Evolutionary conservation across 176 grass and related monocot genomes (phyloP).

Genomic region (Aegilops umbellulata): DNA sequence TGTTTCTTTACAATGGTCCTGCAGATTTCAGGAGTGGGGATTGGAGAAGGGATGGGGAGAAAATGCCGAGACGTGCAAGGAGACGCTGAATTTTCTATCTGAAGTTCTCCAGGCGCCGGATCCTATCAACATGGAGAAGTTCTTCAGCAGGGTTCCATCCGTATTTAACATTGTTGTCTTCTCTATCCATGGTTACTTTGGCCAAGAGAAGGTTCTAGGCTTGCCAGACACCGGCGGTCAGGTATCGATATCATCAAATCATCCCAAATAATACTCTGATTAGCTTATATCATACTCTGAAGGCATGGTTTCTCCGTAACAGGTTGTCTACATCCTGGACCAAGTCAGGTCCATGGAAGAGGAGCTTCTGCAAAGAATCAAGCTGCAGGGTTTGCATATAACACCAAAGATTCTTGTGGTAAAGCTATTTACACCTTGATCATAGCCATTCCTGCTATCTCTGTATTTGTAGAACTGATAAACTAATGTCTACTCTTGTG

Average conservation of each 20-base stretch:
- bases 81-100: conserved; percentile 79
- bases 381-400: conserved; percentile 71
- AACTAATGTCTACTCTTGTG: not conserved
- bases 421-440: conserved; percentile 17
- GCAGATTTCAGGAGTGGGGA: conserved; percentile 96
- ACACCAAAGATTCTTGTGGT: conserved; percentile 98
- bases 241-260: conserved; percentile 39
- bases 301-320: conserved; percentile 14
- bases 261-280: conserved; percentile 4
- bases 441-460: not conserved
- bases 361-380: conserved; percentile 88
- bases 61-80: conserved; percentile 76
- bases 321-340: conserved; percentile 97
- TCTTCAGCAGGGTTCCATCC: conserved; percentile 78
- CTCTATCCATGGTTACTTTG: conserved; percentile 94
- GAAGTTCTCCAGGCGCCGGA: conserved; percentile 95
- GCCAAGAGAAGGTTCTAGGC: conserved; percentile 91
- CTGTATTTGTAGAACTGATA: conserved; percentile 5
- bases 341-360: conserved; percentile 95
- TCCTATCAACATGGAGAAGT: conserved; percentile 84
- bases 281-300: conserved; percentile 12
- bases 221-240: conserved; percentile 97
- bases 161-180: conserved; percentile 84
- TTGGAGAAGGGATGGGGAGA: conserved; percentile 97
- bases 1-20: not conserved